A percentile compares a stretch with the other conserved stretches of the same genome.
phyloP scores from a whole-genome alignment of 805 yeast genomes.

The Alloascoidea hylecoeti region DNA sequence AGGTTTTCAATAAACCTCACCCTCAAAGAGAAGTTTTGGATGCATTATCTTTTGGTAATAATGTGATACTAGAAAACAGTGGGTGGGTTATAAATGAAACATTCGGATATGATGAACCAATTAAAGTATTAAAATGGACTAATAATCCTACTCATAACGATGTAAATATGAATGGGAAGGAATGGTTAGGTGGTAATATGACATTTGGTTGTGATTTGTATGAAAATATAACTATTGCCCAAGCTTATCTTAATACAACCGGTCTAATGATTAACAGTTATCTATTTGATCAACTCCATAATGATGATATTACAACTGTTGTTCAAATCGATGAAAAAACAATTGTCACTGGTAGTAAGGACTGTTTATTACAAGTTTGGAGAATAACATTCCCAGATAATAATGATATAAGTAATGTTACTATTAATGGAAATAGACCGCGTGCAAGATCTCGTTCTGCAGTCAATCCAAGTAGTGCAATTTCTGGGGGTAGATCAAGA shows the following conservation, averaged over 20 bases:
- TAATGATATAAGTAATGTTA: neutral
- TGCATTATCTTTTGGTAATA: too few species aligned
- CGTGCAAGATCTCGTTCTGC: neutral
- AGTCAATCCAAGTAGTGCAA: neutral
- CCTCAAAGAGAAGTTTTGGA: conserved; percentile 33
- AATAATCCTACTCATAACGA: conserved; percentile 7
- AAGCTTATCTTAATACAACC: conserved; percentile 1
- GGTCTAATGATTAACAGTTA: conserved; percentile 12
- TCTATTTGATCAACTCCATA: conserved; percentile 18
- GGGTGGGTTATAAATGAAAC: conserved; percentile 3
- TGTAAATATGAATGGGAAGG: conserved; percentile 10
- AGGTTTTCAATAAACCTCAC: conserved; percentile 58
- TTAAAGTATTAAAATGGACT: conserved; percentile 5
- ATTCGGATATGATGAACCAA: conserved; percentile 6
- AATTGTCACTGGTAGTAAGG: conserved; percentile 35
- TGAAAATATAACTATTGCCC: neutral
- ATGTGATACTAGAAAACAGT: conserved; percentile 12
- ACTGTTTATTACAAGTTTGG: conserved; percentile 53
- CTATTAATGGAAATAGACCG: conserved; percentile 2
- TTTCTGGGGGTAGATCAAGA: conserved; percentile 9
- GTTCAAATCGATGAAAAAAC: conserved; percentile 15
- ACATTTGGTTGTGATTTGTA: neutral
- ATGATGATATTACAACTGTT: conserved; percentile 15
- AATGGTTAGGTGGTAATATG: conserved; percentile 6
- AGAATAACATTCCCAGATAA: conserved; percentile 7